Evolutionary conservation across 225 moss, liverwort and hornwort species (phyloP), one percentile per base, ranked within the genome.

Genomic region (Neckera pumila): DNA sequence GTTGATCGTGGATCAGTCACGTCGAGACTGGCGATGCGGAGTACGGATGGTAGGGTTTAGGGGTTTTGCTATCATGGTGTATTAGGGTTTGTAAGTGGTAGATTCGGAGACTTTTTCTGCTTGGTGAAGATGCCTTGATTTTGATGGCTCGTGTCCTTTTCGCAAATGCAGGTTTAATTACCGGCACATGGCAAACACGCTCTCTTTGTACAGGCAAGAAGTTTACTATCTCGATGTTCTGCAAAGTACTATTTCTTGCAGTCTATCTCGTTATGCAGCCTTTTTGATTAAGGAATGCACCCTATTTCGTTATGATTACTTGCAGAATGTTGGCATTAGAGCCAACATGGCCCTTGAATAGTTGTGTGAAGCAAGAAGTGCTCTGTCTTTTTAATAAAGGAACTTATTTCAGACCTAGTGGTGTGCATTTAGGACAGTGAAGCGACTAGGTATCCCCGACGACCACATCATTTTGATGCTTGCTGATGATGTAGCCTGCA

Each of bases 381-480:
- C 45, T 63, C 31, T 85, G 70, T 79, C 79, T 38, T 47, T 25
- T 47, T 25, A 27, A 64, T 27, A 51, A 21, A 51, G 59, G 69
- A 87, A 89, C 89, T 92, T 75, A 92, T 92, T 75, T 40, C 64
- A 87, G 85, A 82, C n/a, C 83, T 81, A 77, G 84, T 90, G 86
- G 85, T 84, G 83, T 94, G 88, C 86, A 85, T 94, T 86, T 95
- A 97, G 96, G 95, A 99, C 97, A 89, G 97, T 97, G 88, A 97
- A 96, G 89, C 96, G 98, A 88, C 91, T 97, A 76, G 97, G 97
- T 82, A 97, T 99, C 82, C 94, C 97, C 40, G 97, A 96, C 89
- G 96, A 97, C 83, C 96, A 96, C 84, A 99, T 97, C 90, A 97
- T 97, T 86, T 91, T 99, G 92, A 99, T 97, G 98, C 96, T 99